phyloP scores from a whole-genome alignment of 495 filamentous ascomycete genomes.

The Neurospora sp. region DNA sequence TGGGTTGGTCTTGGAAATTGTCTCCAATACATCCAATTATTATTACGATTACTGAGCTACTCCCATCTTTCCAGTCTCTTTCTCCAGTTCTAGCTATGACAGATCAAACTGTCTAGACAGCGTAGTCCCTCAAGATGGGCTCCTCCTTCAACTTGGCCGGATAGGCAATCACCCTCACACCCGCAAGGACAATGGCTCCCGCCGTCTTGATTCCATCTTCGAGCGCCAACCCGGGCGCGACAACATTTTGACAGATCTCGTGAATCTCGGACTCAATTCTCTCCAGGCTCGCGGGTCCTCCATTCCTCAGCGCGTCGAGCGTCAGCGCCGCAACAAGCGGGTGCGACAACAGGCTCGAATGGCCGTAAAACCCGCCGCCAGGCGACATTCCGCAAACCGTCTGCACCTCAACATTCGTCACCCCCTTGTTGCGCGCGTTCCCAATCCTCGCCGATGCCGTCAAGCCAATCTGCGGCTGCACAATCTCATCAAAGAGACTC shows the following conservation, averaged over 20 bases:
- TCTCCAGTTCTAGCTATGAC: neutral
- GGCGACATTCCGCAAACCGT: constrained; percentile 23
- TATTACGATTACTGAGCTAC: neutral
- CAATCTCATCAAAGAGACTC: constrained; percentile 31
- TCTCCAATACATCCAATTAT: neutral
- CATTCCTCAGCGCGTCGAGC: constrained; percentile 33
- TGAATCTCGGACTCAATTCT: neutral
- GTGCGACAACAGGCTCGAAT: constrained; percentile 37
- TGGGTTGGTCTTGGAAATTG: neutral
- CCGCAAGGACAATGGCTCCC: neutral
- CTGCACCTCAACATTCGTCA: constrained; percentile 37
- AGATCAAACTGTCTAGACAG: neutral
- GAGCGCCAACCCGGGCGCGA: neutral
- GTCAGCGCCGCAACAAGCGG: constrained; percentile 33
- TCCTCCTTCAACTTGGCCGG: neutral
- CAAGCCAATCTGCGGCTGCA: constrained; percentile 33
- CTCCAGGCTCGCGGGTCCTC: constrained; percentile 18
- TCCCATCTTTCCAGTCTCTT: neutral
- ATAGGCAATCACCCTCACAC: neutral
- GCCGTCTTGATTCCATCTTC: neutral
- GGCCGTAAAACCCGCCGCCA: constrained; percentile 32
- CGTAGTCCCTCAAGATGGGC: neutral
- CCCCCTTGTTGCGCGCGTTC: constrained; percentile 28
- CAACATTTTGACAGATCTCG: neutral
- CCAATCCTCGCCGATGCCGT: constrained; percentile 32